Base-by-base conservation (phyloP, 2,329 filamentous ascomycete species). In the Dryadomyces sulphureus region DNA sequence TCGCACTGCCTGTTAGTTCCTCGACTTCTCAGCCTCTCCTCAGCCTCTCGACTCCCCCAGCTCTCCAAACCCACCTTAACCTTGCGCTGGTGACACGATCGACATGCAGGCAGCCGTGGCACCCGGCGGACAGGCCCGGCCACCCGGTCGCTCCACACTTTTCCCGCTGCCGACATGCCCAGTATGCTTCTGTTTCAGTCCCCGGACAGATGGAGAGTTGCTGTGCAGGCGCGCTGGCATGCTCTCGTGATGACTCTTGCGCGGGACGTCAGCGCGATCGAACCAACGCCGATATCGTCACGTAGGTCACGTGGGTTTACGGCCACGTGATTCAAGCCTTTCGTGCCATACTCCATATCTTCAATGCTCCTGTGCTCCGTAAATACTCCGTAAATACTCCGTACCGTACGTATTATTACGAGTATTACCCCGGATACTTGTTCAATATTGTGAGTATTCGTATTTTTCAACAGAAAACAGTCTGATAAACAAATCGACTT, bases 101-200 rank as follows among this genome's bases (percentile, higher is more conserved):
- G 46, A 24, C 50, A 52, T n/a, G 50, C 50, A 20, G 50, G 48
- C 38, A 52, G 32, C 27, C 46, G 46, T 21, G 46, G 41, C 24
- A 45, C 34, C 3, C 22, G 34, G 9, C 35, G 43, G 6, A 21
- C 41, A 7, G 24, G 24, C 16, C 39, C 39, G 39, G 12, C 20
- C 12, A 21, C 11, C 38, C 19, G 11, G 12, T 22, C 11, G 6
- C 3, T 16, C 5, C 9, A 21, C 38, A 7, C 12, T n/a, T 30
- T 24, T n/a, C 25, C 39, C n/a, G 30, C 2, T 24, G 39, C 17
- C 39, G 39, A 30, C 39, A 40, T 40, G 8, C 38, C 39, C 39
- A 24, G 24, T 30, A 8, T 30, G 17, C 16, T 24, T 17, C 39
- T 24, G 39, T 14, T 4, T 41, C 22, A 9, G 11, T 4, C 27